These are phyloP conservation scores for Ustilago cynodontis DNA, from an alignment of 1,284 basidiomycete species.

Conservation along the genomic window DNA sequence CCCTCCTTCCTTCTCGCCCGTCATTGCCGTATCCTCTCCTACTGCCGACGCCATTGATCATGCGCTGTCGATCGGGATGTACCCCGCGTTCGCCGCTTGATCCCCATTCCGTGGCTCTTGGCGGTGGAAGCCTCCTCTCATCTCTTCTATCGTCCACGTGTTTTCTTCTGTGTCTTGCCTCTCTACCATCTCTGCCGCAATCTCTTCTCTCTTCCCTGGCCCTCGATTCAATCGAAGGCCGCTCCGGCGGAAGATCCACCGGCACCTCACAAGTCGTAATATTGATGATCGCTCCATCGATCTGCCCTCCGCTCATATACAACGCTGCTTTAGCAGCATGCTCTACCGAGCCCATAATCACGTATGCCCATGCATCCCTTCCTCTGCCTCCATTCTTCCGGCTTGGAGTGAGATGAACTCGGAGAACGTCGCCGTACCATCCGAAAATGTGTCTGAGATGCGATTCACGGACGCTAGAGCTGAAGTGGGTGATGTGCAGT, in stretches of 20 bases:
- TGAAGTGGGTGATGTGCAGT: constrained; percentile 36
- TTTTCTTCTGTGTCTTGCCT: background rate
- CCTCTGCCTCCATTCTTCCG: background rate
- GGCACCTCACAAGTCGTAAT: constrained; percentile 25
- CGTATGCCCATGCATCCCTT: constrained; percentile 15
- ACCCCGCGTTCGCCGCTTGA: background rate
- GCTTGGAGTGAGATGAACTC: constrained; percentile 14
- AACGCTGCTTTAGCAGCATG: constrained; percentile 47
- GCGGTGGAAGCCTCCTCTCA: background rate
- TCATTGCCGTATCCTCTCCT: background rate
- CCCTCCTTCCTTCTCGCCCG: background rate
- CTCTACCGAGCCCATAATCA: constrained; percentile 27
- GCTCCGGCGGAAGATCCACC: background rate
- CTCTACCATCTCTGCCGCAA: background rate
- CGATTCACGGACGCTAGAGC: constrained; percentile 34
- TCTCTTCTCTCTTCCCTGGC: background rate
- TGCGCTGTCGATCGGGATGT: constrained; percentile 25
- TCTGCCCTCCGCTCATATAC: constrained; percentile 60
- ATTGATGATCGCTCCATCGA: constrained; percentile 43
- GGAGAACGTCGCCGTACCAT: constrained; percentile 43
- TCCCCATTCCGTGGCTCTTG: background rate
- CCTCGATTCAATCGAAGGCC: background rate
- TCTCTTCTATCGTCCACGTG: background rate
- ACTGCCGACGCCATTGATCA: background rate
- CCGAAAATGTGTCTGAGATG: constrained; percentile 54